A percentile compares a stretch with the other conserved stretches of the same genome.
These are phyloP conservation scores for Suillus brevipes DNA, from an alignment of 768 basidiomycete species.

Conservation along the genomic window DNA sequence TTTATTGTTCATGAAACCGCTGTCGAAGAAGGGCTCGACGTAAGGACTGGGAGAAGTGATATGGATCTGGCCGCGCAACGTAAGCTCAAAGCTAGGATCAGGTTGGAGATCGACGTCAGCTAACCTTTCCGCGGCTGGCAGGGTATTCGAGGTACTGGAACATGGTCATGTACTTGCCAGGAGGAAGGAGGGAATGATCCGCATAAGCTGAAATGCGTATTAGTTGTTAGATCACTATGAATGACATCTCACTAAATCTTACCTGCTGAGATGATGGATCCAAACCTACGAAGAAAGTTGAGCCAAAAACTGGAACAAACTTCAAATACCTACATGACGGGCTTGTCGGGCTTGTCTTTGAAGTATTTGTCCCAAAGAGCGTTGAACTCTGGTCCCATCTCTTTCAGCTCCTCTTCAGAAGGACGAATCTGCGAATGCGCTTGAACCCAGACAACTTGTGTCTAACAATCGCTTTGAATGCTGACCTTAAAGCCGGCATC, in stretches of 20 bases:
- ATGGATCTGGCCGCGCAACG: conserved; percentile 48
- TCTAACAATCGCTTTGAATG: neutral
- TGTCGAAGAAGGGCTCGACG: conserved; percentile 63
- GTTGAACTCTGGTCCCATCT: conserved; percentile 79
- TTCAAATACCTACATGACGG: conserved; percentile 53
- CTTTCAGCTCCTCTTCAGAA: conserved; percentile 66
- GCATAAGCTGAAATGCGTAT: conserved; percentile 50
- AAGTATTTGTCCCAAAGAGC: conserved; percentile 68
- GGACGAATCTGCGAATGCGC: conserved; percentile 55
- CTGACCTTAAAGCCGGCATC: conserved; percentile 73
- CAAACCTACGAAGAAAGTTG: conserved; percentile 43
- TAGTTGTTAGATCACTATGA: neutral
- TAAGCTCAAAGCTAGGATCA: neutral
- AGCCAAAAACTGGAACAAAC: neutral
- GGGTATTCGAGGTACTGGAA: conserved; percentile 80
- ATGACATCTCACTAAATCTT: conserved; percentile 5
- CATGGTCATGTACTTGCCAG: conserved; percentile 73
- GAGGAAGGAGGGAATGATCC: conserved; percentile 68
- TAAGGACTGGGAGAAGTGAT: conserved; percentile 62
- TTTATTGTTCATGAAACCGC: conserved; percentile 80
- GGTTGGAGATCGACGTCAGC: neutral
- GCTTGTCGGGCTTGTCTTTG: conserved; percentile 81
- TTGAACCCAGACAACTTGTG: neutral
- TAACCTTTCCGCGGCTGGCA: conserved; percentile 67
- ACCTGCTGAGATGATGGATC: conserved; percentile 66